Conservation (phyloP, 495 filamentous ascomycete species). For the Lasiosphaeris hirsuta region DNA sequence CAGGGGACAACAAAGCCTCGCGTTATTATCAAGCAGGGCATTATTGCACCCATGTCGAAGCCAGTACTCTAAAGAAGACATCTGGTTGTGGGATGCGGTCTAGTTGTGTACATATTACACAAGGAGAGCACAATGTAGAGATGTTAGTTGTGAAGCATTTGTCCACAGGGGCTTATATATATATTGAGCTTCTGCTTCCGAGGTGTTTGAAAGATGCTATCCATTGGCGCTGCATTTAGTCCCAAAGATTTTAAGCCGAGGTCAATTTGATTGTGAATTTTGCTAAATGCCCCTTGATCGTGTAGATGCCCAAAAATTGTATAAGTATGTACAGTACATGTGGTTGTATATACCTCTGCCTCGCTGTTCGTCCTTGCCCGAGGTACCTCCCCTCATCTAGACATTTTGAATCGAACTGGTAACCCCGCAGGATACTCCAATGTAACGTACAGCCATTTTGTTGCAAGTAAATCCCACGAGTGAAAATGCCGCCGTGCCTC, state of each 20-base stretch:
- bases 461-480: not conserved
- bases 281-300: not conserved
- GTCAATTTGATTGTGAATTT: not conserved
- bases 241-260: not conserved
- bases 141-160: not conserved
- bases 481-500: not conserved
- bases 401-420: not conserved
- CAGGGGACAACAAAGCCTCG: slow-evolving; percentile 87
- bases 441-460: not conserved
- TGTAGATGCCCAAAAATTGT: not conserved
- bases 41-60: slow-evolving; percentile 85
- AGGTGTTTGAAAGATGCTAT: not conserved
- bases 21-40: slow-evolving; percentile 86
- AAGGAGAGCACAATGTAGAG: slow-evolving; percentile 10
- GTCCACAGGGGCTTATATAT: not conserved
- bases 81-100: not conserved
- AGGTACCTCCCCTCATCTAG: not conserved
- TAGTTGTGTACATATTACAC: not conserved
- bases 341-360: not conserved
- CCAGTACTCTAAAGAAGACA: slow-evolving; percentile 50
- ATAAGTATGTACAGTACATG: not conserved
- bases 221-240: too few relatives aligned
- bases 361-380: not conserved
- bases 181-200: not conserved
- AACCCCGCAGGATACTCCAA: not conserved